These are phyloP conservation scores for Cryptococcus neoformans DNA, from an alignment of 1,284 basidiomycete species.

Conservation along the genomic window DNA sequence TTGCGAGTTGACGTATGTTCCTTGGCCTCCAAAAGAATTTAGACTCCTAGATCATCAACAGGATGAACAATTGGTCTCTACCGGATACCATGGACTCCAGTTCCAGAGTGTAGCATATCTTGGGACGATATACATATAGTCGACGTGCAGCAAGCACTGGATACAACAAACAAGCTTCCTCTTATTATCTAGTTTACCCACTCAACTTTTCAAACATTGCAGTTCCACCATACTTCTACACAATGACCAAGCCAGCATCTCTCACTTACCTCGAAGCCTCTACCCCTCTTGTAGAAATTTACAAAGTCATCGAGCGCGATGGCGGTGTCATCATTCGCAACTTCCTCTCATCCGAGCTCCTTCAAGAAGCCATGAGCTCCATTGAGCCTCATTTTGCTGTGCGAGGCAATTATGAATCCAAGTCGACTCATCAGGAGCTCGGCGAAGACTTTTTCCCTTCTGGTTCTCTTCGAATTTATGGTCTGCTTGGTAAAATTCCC, in stretches of 20 bases:
- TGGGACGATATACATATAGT: background rate
- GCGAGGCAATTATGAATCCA: constrained; percentile 9
- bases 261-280: constrained; percentile 21
- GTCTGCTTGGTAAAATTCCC: constrained; percentile 15
- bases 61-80: too few relatives aligned
- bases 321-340: constrained; percentile 23
- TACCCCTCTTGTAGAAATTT: constrained; percentile 22
- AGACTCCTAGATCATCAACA: too few relatives aligned
- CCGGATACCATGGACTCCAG: too few relatives aligned
- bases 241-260: constrained; percentile 7
- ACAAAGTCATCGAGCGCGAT: constrained; percentile 19
- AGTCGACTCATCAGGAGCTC: constrained; percentile 15
- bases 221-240: background rate
- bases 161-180: too few relatives aligned
- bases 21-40: too few relatives aligned
- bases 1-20: too few relatives aligned
- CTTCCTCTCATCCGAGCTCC: constrained; percentile 17
- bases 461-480: constrained; percentile 21
- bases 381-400: constrained; percentile 19
- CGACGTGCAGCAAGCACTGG: too few relatives aligned
- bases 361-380: constrained; percentile 12
- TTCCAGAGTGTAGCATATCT: constrained; percentile 3
- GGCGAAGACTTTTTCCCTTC: constrained; percentile 15
- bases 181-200: too few relatives aligned
- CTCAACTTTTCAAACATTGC: too few relatives aligned